phyloP scores from a whole-genome alignment of 139 green algal genomes.

The Chlorella sp. region DNA sequence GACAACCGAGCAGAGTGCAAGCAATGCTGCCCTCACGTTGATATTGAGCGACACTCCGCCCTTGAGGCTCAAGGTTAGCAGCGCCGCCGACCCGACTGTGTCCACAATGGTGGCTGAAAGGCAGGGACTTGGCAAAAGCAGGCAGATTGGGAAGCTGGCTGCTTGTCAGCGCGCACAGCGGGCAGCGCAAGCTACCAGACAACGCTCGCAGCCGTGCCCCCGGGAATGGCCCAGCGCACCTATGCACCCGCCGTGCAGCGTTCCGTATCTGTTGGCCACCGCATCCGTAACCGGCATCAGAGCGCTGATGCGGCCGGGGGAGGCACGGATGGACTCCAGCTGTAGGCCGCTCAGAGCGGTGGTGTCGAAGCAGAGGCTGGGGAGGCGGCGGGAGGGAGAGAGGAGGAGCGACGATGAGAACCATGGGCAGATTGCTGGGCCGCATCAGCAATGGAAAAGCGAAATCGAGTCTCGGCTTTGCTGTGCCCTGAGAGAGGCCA shows the following conservation, averaged over 20 bases:
- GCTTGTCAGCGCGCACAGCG: too few relatives aligned
- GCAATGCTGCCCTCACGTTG: background rate
- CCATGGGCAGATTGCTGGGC: too few relatives aligned
- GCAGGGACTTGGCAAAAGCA: background rate
- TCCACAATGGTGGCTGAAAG: slow-evolving; percentile 40
- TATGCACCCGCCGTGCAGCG: slow-evolving; percentile 43
- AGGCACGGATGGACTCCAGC: slow-evolving; percentile 1
- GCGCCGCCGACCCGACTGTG: slow-evolving; percentile 45
- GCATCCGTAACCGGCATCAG: background rate
- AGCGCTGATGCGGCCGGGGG: background rate
- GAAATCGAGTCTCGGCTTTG: too few relatives aligned
- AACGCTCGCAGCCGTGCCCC: too few relatives aligned
- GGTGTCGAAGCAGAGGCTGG: slow-evolving; percentile 27
- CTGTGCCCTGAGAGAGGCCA: too few relatives aligned
- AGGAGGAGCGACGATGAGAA: too few relatives aligned
- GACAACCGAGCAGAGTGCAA: too few relatives aligned
- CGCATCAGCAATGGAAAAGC: too few relatives aligned
- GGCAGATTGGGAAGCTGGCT: too few relatives aligned
- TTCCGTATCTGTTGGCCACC: slow-evolving; percentile 38
- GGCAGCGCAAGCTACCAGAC: too few relatives aligned
- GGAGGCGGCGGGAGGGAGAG: too few relatives aligned
- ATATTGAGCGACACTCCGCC: slow-evolving; percentile 40
- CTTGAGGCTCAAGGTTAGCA: slow-evolving; percentile 35
- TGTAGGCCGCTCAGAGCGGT: background rate
- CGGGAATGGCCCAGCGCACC: too few relatives aligned